These are phyloP conservation scores for Ophiosphaerella korrae DNA, from an alignment of 2,329 filamentous ascomycete species.

Conservation along the genomic window DNA sequence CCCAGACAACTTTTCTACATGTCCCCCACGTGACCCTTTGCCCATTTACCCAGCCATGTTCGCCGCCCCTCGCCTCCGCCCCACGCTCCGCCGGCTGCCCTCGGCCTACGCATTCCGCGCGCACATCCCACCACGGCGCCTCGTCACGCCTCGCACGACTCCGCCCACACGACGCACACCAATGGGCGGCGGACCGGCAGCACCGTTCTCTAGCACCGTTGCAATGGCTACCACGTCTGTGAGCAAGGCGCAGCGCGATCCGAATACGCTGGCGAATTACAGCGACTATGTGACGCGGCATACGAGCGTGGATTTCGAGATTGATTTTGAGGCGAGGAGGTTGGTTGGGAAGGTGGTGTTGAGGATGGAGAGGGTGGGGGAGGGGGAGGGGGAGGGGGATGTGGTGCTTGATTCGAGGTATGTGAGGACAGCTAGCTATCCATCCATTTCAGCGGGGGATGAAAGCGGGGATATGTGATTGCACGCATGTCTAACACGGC, in stretches of 20 bases:
- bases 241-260: slow-evolving; percentile 68
- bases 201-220: slow-evolving; percentile 23
- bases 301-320: slow-evolving; percentile 77
- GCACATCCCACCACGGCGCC: not conserved
- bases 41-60: too few species aligned
- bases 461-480: not conserved
- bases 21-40: too few species aligned
- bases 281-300: slow-evolving; percentile 84
- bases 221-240: slow-evolving; percentile 47
- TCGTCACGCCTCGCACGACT: too few species aligned
- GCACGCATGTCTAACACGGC: not conserved
- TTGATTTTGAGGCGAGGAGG: slow-evolving; percentile 81
- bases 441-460: too few species aligned
- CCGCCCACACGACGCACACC: too few species aligned
- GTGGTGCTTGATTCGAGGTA: slow-evolving; percentile 83
- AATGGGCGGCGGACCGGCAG: slow-evolving; percentile 1
- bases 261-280: slow-evolving; percentile 92
- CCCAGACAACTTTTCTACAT: too few species aligned
- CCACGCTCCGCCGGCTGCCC: slow-evolving; percentile 22
- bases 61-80: slow-evolving; percentile 9
- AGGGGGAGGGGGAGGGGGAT: slow-evolving; percentile 66
- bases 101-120: slow-evolving; percentile 13
- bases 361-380: slow-evolving; percentile 75
- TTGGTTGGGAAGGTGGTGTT: slow-evolving; percentile 79
- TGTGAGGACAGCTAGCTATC: not conserved